These are phyloP conservation scores for Calamus simplicifolius DNA, from an alignment of 176 grass and related monocot genomes.

Conservation along the genomic window DNA sequence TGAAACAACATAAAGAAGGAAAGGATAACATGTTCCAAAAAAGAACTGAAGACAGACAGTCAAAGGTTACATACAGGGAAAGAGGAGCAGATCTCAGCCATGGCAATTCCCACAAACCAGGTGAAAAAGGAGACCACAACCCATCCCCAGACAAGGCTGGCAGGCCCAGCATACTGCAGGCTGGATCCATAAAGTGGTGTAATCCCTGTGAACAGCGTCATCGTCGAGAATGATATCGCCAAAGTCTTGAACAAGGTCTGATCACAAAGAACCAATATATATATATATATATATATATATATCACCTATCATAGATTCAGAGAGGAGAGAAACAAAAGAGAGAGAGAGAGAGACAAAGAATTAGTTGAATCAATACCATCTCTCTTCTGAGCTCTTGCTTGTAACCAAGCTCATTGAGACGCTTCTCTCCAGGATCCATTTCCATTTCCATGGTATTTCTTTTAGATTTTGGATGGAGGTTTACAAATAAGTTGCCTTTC, in stretches of 20 bases:
- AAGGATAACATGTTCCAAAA: no score
- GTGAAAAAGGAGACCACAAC: slow-evolving; percentile 99
- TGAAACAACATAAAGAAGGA: no score
- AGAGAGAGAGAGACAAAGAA: background rate
- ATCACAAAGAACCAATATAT: background rate
- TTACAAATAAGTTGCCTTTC: no score
- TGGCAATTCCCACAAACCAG: slow-evolving; percentile 97
- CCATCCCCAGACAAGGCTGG: slow-evolving; percentile 91
- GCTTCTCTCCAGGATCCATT: slow-evolving; percentile 95
- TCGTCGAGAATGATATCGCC: slow-evolving; percentile 98
- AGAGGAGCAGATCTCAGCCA: slow-evolving; percentile 99
- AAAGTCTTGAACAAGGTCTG: slow-evolving; percentile 99
- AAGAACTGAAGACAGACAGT: background rate
- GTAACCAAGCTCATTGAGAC: slow-evolving; percentile 98
- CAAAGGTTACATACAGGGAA: slow-evolving; percentile 52
- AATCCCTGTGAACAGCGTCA: slow-evolving; percentile 99
- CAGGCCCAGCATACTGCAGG: slow-evolving; percentile 82
- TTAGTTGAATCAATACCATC: slow-evolving; percentile 36
- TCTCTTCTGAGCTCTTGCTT: slow-evolving; percentile 98
- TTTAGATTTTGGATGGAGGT: no score
- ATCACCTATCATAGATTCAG: no score
- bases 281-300: no score
- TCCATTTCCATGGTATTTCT: slow-evolving; percentile 40
- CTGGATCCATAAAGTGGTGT: slow-evolving; percentile 90
- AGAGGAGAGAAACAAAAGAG: background rate